Conservation (phyloP, 257 asterid species). For the Craterostigma plantagineum region DNA sequence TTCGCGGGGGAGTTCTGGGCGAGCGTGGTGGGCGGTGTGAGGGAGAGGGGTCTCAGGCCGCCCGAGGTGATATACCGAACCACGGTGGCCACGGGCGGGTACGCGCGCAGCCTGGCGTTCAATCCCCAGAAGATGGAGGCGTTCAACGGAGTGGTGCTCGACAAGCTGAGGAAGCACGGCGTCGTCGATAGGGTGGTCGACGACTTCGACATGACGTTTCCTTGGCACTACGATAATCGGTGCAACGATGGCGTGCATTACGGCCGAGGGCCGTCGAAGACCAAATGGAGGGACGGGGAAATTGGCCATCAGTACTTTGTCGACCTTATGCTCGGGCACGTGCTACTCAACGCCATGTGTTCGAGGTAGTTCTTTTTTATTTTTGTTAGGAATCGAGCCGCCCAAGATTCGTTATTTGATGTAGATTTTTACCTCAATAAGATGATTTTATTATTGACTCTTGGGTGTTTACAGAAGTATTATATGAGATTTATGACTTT, state of each 20-base stretch:
- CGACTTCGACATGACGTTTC: conserved; percentile 73
- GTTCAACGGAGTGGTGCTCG: conserved; percentile 66
- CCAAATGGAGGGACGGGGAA: conserved; percentile 59
- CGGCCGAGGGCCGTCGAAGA: conserved; percentile 58
- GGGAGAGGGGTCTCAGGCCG: conserved; percentile 16
- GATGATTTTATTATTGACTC: no score
- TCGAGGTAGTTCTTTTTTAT: no score
- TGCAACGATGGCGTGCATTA: conserved; percentile 85
- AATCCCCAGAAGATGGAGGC: conserved; percentile 88
- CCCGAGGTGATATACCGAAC: conserved; percentile 64
- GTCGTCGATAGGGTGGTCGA: conserved; percentile 35
- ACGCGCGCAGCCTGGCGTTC: conserved; percentile 38
- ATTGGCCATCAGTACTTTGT: conserved; percentile 83
- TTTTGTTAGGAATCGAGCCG: no score
- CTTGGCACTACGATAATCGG: conserved; percentile 83
- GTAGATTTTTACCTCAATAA: no score
- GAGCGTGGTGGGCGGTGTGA: conserved; percentile 26
- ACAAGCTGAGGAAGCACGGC: conserved; percentile 38
- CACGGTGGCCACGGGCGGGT: conserved; percentile 59
- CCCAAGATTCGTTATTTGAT: no score
- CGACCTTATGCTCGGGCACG: conserved; percentile 77
- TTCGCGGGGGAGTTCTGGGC: conserved; percentile 63
- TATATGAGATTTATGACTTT: no score
- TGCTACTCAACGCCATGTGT: conserved; percentile 40
- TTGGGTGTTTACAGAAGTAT: no score